These are phyloP conservation scores for Acrocalymma vagum DNA, from an alignment of 2,329 filamentous ascomycete species.

Conservation along the genomic window DNA sequence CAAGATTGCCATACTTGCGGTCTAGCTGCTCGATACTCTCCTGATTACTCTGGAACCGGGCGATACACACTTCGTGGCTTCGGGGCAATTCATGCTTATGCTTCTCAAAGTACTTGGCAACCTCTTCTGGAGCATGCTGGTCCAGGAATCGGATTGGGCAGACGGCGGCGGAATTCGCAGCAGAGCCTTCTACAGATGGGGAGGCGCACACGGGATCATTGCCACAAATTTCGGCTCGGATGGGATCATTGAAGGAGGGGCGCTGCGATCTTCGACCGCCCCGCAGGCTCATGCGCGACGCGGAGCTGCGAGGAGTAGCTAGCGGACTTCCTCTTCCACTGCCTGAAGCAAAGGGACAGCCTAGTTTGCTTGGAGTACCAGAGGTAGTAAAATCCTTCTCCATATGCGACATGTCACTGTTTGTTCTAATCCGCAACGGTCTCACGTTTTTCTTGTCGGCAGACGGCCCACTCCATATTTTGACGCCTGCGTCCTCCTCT, in stretches of 20 bases:
- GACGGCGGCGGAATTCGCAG: slow-evolving; percentile 61
- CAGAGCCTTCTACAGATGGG: slow-evolving; percentile 54
- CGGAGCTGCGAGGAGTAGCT: slow-evolving; percentile 51
- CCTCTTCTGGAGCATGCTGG: slow-evolving; percentile 90
- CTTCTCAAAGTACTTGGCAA: slow-evolving; percentile 91
- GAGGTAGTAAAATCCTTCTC: slow-evolving; percentile 92
- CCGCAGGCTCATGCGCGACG: slow-evolving; percentile 45
- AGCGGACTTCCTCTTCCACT: slow-evolving; percentile 56
- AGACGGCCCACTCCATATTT: slow-evolving; percentile 52
- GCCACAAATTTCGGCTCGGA: slow-evolving; percentile 51
- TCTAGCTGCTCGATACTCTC: slow-evolving; percentile 87
- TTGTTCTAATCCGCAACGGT: slow-evolving; percentile 33
- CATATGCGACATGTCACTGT: slow-evolving; percentile 57
- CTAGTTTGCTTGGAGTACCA: slow-evolving; percentile 79
- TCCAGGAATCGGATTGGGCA: slow-evolving; percentile 94
- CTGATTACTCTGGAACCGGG: slow-evolving; percentile 87
- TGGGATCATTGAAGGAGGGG: slow-evolving; percentile 52
- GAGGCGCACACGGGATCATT: slow-evolving; percentile 56
- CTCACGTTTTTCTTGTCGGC: slow-evolving; percentile 35
- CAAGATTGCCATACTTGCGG: slow-evolving; percentile 90
- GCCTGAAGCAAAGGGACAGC: slow-evolving; percentile 77
- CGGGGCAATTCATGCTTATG: slow-evolving; percentile 95
- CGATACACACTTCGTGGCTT: slow-evolving; percentile 91
- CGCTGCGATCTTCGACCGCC: slow-evolving; percentile 50
- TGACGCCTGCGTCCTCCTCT: slow-evolving; percentile 40